Evolutionary conservation across 1,139 yeast genomes (phyloP).

Genomic region (Taphrina sp.): DNA sequence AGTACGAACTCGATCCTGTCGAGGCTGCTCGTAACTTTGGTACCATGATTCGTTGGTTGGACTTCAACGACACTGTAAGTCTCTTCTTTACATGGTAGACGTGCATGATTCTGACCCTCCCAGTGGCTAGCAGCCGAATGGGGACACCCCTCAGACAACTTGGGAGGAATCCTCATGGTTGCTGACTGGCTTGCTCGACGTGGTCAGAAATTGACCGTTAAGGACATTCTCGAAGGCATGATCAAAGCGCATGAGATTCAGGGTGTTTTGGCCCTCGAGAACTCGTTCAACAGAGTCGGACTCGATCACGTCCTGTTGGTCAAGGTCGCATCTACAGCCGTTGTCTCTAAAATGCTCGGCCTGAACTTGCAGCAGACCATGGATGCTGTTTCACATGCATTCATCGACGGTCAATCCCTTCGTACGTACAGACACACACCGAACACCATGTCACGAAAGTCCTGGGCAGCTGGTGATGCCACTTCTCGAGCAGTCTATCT

Average conservation of each 20-base stretch:
- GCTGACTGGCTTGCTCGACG: slow-evolving; percentile 57
- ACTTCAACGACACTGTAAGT: slow-evolving; percentile 50
- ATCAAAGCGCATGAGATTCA: slow-evolving; percentile 63
- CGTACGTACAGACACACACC: slow-evolving; percentile 65
- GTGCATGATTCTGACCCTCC: not conserved
- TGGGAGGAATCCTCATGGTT: slow-evolving; percentile 59
- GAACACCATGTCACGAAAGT: slow-evolving; percentile 60
- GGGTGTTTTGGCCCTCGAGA: slow-evolving; percentile 57
- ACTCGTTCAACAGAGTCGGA: slow-evolving; percentile 61
- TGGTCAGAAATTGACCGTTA: slow-evolving; percentile 49
- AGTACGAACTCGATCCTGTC: slow-evolving; percentile 54
- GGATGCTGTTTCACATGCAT: slow-evolving; percentile 59
- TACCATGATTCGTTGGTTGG: slow-evolving; percentile 58
- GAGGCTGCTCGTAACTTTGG: slow-evolving; percentile 60
- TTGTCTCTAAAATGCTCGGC: slow-evolving; percentile 56
- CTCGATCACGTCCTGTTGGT: slow-evolving; percentile 59
- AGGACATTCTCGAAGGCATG: slow-evolving; percentile 56
- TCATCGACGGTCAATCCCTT: slow-evolving; percentile 58
- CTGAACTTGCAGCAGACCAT: slow-evolving; percentile 53
- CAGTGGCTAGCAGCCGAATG: slow-evolving; percentile 67
- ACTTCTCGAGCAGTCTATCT: slow-evolving; percentile 59
- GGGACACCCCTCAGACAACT: slow-evolving; percentile 64
- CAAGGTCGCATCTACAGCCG: slow-evolving; percentile 62
- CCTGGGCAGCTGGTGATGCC: slow-evolving; percentile 69
- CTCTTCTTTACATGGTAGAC: not conserved